Percentiles rank a stretch among this genome's conserved stretches.
Conservation (phyloP, 345 rosid genomes). For the Acer campestre region DNA sequence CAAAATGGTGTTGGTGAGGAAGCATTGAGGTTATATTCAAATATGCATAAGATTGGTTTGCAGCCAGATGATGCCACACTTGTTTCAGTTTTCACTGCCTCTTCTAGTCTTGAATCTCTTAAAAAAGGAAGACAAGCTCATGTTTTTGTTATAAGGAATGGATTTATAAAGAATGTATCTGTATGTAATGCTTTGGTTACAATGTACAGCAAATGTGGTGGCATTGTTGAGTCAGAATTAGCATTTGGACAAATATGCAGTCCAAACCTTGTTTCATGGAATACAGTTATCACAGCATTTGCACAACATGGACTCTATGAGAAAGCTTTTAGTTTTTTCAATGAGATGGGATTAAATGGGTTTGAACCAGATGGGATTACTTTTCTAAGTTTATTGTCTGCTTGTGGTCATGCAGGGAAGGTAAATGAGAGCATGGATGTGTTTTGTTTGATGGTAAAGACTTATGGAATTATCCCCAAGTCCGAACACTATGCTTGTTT, state of each 20-base stretch:
- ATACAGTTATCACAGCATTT: slow-evolving; percentile 30
- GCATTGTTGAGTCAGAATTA: slow-evolving; percentile 33
- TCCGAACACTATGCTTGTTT: slow-evolving; percentile 37
- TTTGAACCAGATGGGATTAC: slow-evolving; percentile 36
- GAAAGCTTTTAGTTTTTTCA: slow-evolving; percentile 25
- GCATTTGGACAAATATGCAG: slow-evolving; percentile 27
- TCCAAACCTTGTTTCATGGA: slow-evolving; percentile 34
- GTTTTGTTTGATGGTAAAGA: slow-evolving; percentile 29
- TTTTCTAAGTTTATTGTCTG: slow-evolving; percentile 37
- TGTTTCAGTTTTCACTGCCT: slow-evolving; percentile 36
- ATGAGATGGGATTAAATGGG: slow-evolving; percentile 22
- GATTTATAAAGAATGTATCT: slow-evolving; percentile 25
- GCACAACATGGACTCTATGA: slow-evolving; percentile 33
- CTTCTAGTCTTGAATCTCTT: slow-evolving; percentile 33
- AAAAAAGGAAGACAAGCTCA: slow-evolving; percentile 33
- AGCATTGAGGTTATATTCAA: slow-evolving; percentile 28
- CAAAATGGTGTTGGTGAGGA: slow-evolving; percentile 33
- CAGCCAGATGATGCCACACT: slow-evolving; percentile 30
- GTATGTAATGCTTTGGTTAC: slow-evolving; percentile 33
- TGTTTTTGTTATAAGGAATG: slow-evolving; percentile 26
- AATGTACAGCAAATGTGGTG: slow-evolving; percentile 36
- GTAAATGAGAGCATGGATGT: slow-evolving; percentile 26
- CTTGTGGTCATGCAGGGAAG: slow-evolving; percentile 34
- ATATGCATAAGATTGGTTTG: slow-evolving; percentile 26
- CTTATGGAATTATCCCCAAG: slow-evolving; percentile 20